These are phyloP conservation scores for Neoarthrinium moseri DNA, from an alignment of 2,329 filamentous ascomycete genomes.

Conservation along the genomic window DNA sequence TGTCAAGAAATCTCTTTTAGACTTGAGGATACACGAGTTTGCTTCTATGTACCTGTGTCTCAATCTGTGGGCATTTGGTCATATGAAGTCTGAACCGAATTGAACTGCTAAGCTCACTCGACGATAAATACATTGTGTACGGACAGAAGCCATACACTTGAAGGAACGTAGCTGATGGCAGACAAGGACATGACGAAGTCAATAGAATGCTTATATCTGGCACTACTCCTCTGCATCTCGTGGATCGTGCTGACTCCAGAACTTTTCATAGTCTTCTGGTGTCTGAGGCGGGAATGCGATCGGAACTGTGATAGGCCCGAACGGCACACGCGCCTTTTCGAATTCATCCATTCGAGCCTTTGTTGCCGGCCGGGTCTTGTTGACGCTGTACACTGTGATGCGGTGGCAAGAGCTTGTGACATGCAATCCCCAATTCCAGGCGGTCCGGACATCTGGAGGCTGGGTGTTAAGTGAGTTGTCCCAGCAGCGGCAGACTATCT, in stretches of 20 bases:
- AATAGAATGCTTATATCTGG: not conserved
- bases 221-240: constrained; percentile 1
- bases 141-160: too few species aligned
- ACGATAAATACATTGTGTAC: too few species aligned
- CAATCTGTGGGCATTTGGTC: too few species aligned
- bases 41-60: too few species aligned
- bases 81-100: too few species aligned
- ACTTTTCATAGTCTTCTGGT: constrained; percentile 44
- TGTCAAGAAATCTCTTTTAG: too few species aligned
- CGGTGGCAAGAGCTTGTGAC: constrained; percentile 63
- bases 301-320: constrained; percentile 54
- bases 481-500: constrained; percentile 59
- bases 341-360: constrained; percentile 50
- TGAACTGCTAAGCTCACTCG: too few species aligned
- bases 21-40: too few species aligned
- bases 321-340: constrained; percentile 42
- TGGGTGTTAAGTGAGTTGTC: constrained; percentile 63
- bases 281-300: constrained; percentile 47
- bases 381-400: constrained; percentile 62
- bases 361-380: constrained; percentile 47
- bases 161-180: too few species aligned
- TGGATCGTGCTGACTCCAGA: not conserved
- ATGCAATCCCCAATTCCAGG: constrained; percentile 66
- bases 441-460: constrained; percentile 49
- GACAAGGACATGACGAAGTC: too few species aligned